Conservation (phyloP, 371 early-diverging fungal genomes). For the Syncephalis plumigaleata region DNA sequence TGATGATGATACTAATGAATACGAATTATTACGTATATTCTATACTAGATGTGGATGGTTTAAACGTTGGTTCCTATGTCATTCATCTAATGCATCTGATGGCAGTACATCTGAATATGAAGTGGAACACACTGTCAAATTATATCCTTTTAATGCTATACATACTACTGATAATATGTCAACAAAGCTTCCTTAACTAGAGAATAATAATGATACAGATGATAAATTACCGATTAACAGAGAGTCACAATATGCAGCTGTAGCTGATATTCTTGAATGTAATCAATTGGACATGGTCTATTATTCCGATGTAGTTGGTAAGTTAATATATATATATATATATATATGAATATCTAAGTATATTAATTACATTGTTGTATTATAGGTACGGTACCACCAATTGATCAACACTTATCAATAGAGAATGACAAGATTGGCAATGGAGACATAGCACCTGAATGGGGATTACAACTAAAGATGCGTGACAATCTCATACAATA, state of each 20-base stretch:
- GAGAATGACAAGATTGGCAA: slow-evolving; percentile 28
- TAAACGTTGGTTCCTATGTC: neutral
- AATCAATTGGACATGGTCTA: slow-evolving; percentile 37
- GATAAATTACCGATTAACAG: neutral
- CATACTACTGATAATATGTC: slow-evolving; percentile 13
- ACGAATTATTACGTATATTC: slow-evolving; percentile 3
- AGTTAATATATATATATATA: neutral
- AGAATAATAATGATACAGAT: too few relatives aligned
- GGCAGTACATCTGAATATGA: slow-evolving; percentile 11
- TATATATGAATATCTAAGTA: neutral
- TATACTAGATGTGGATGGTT: neutral
- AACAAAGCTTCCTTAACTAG: too few relatives aligned
- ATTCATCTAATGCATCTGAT: neutral
- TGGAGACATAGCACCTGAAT: slow-evolving; percentile 48
- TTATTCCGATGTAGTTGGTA: slow-evolving; percentile 54
- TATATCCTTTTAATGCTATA: slow-evolving; percentile 9
- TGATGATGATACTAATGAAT: neutral
- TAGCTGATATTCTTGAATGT: slow-evolving; percentile 44
- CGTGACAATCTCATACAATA: slow-evolving; percentile 46
- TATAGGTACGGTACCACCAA: slow-evolving; percentile 29
- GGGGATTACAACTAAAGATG: slow-evolving; percentile 44
- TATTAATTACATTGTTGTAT: neutral
- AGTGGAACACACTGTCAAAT: slow-evolving; percentile 19
- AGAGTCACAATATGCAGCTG: slow-evolving; percentile 55
- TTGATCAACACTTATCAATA: slow-evolving; percentile 8